Evolutionary conservation across 129 eudicot species (phyloP), one percentile per base, ranked within the genome.

Genomic region (Helianthus tuberosus): DNA sequence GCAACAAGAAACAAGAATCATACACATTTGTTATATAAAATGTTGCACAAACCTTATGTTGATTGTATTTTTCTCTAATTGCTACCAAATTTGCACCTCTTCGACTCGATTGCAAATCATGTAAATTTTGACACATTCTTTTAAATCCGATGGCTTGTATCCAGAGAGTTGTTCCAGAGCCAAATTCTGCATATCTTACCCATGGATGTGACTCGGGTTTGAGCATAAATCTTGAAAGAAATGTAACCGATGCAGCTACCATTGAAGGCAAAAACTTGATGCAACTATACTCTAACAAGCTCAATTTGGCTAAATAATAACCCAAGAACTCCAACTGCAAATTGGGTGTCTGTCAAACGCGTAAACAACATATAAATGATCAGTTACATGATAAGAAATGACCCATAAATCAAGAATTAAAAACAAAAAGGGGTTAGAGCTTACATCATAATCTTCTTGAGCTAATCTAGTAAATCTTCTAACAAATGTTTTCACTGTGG

Each of bases 201-300:
- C 98, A 93, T 23, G 98, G 96, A 74, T 86, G 83, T 51, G 50
- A 67, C 11, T 86, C 77, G 3, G 96, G 90, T 39, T 77, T 73
- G 8, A 86, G 77, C 1, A 82, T 88, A 78, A 85, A 86, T 75
- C 89, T 88, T 46, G 98, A 66, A 4, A 93, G 92, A 80, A 91
- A 94, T 16, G 80, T 66, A 58, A 82, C 96, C 0, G 99, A 84
- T 48, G 99, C 99, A 72, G 99, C 96, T 27, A 89, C 59, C 79
- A 83, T 8, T 41, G 98, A 93, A 47, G 98, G 98, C 80, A 85
- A 57, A 81, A 90, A 88, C 78, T 82, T 82, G 66, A 94, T 72
- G 75, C 97, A 91, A 12, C 76, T 76, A 66, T 88, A 88, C 46
- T 94, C 99, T 62, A 94, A 76, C 75, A 94, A 79, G 74, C 99